Evolutionary conservation across 1,139 yeast genomes (phyloP), one percentile per base, ranked within the genome.

Genomic region (Eremothecium coryli): DNA sequence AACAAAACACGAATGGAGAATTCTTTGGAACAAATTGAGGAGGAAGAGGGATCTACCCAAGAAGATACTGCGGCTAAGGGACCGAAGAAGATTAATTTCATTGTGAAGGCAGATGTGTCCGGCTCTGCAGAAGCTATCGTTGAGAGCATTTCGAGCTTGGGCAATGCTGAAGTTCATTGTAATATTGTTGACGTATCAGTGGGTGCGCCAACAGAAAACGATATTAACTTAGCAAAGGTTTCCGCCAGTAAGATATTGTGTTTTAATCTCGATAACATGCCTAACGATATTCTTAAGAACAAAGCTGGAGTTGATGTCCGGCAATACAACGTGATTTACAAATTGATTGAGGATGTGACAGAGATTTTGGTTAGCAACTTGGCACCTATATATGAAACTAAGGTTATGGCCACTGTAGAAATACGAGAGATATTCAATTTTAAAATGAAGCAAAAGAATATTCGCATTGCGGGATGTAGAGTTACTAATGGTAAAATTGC

Each of bases 71-170:
- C 16, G 11, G 9, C 32, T 9, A 17, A 31, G 27, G 45, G 46
- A 2, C 53, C 58, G 12, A 56, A 61, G 13, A 63, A 65, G 7
- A 66, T 79, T 13, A 71, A 73, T 23, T 84, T 79, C 45, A 78
- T 90, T 26, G 66, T 93, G 32, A 85, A 84, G 53, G 81, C 95
- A 0, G 99, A 93, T 58, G 97, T 90, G 1, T 79, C 80, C 34
- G 82, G 80, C 1, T 73, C 80, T 5, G 68, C 67, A 1, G 82
- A 74, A 45, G 81, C 81, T 1, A 71, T 74, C 15, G 71, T 66
- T 25, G 96, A 88, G 53, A 77, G 93, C 47, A 74, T 93, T 33
- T 69, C 70, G 42, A 79, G 79, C 5, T 61, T 90, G 16, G 97
- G 97, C 3, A 88, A 90, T 56, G 82, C 80, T 2, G 94, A 82